Evolutionary conservation across 208 protist species (phyloP), one percentile per base, ranked within the genome.

Genomic region (Leishmania martiniquensis): DNA sequence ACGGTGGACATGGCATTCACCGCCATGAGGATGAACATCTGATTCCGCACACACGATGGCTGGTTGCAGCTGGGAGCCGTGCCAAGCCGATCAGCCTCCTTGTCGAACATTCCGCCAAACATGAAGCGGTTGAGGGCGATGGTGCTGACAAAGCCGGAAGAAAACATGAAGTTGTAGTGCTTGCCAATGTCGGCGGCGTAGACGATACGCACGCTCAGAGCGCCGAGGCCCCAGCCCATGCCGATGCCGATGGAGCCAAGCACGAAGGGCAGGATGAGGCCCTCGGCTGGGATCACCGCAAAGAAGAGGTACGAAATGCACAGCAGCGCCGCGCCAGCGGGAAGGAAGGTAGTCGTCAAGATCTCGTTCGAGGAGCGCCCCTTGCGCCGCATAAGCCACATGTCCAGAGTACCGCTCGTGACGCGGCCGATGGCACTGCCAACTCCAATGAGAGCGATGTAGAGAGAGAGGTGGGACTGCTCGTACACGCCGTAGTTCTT

Each of bases 121-220:
- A 94, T 93, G 77, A 94, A 91, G 63, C 83, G 88, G 76, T 96
- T 96, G 29, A 96, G 72, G 45, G 81, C 84, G 74, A 96, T 92
- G 42, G 87, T 90, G 76, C 87, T 86, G 62, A 92, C 84, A 59
- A 94, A 85, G 70, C 85, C 90, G 1, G 88, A 89, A 6, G 82
- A 83, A 70, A 89, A 96, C 80, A 88, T 90, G 68, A 93, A 94
- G 77, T 96, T 96, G 84, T 96, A 96, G 84, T 94, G 89, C 77
- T 96, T 96, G 44, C 89, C 92, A 65, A 94, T 83, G 70, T 96
- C 92, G 17, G 85, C 62, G 0, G 92, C 84, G 80, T 91, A 96
- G 76, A 93, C 88, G 55, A 92, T 88, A 37, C 90, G 87, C n/a
- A 91, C 70, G 20, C 80, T 67, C 6, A 96, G 78, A 1, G 89